Evolutionary conservation across 805 yeast species (phyloP).

Genomic region (Wilhelminamyces savonicus): DNA sequence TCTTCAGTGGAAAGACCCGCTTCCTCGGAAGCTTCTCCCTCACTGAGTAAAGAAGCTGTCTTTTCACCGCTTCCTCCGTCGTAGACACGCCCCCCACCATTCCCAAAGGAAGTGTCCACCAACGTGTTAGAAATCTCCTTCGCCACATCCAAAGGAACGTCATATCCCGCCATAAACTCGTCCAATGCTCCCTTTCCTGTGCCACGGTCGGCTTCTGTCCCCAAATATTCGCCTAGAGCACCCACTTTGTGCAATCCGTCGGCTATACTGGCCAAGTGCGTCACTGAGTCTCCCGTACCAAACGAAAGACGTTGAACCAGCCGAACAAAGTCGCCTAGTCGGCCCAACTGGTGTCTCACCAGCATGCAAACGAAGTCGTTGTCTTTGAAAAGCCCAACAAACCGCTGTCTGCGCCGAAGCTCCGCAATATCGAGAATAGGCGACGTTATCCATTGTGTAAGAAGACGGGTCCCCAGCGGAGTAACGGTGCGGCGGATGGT

Average conservation of each 20-base stretch:
- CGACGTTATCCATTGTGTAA: conserved; percentile 75
- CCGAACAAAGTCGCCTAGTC: conserved; percentile 52
- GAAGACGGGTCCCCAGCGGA: conserved; percentile 71
- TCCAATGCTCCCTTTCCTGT: conserved; percentile 13
- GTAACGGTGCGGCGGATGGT: conserved; percentile 72
- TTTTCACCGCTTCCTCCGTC: no score
- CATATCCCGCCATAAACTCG: conserved; percentile 18
- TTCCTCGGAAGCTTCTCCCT: no score
- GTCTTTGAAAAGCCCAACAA: conserved; percentile 24
- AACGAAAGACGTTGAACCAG: conserved; percentile 47
- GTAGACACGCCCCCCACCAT: no score
- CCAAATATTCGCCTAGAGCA: conserved; percentile 13
- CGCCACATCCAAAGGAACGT: conserved; percentile 37
- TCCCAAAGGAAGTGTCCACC: no score
- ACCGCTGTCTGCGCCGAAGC: conserved; percentile 44
- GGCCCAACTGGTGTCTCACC: conserved; percentile 31
- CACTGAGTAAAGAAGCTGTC: no score
- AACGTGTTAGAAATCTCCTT: conserved; percentile 31
- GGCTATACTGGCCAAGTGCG: conserved; percentile 24
- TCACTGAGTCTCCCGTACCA: conserved; percentile 26
- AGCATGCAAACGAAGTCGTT: conserved; percentile 12
- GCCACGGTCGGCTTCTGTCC: conserved; percentile 16
- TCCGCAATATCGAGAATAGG: conserved; percentile 62
- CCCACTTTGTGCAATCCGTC: conserved; percentile 22
- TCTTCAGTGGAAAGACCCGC: no score